Evolutionary conservation across 345 rosid genomes (phyloP).

Genomic region (Camelina neglecta): DNA sequence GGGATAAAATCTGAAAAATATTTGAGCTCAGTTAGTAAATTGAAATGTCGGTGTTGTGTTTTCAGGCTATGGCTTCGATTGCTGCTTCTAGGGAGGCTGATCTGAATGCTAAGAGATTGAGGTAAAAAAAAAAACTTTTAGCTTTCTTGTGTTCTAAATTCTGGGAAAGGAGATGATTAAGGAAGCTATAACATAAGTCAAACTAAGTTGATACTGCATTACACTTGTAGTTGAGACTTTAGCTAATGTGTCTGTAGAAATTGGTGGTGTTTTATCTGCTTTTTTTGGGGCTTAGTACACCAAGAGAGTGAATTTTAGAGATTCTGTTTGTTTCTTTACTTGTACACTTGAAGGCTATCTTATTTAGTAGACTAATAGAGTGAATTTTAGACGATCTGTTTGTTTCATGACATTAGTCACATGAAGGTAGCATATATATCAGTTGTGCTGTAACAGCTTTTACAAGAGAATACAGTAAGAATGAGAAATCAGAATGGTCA

Average conservation of each 20-base stretch:
- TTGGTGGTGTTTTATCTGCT: not conserved
- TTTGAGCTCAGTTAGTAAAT: slow-evolving; percentile 26
- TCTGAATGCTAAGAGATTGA: slow-evolving; percentile 82
- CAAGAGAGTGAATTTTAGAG: no score
- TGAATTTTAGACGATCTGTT: no score
- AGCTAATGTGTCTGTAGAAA: slow-evolving; percentile 10
- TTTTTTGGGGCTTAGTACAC: not conserved
- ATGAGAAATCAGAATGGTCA: not conserved
- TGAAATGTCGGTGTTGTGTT: slow-evolving; percentile 7
- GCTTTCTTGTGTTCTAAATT: slow-evolving; percentile 3
- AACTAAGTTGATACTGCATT: slow-evolving; percentile 4
- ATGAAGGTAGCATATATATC: not conserved
- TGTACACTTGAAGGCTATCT: not conserved
- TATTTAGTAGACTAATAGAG: not conserved
- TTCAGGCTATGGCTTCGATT: slow-evolving; percentile 97
- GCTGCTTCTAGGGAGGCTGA: slow-evolving; percentile 85
- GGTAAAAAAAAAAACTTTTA: slow-evolving; percentile 45
- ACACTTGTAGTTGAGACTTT: slow-evolving; percentile 4
- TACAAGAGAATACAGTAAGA: not conserved
- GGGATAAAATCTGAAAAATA: not conserved
- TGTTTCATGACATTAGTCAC: not conserved
- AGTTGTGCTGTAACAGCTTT: not conserved
- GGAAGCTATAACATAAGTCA: slow-evolving; percentile 16
- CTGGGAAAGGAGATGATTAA: not conserved
- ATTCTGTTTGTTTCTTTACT: not conserved